These are phyloP conservation scores for Citrullus mucosospermus DNA, from an alignment of 306 rosid genomes.

Conservation along the genomic window DNA sequence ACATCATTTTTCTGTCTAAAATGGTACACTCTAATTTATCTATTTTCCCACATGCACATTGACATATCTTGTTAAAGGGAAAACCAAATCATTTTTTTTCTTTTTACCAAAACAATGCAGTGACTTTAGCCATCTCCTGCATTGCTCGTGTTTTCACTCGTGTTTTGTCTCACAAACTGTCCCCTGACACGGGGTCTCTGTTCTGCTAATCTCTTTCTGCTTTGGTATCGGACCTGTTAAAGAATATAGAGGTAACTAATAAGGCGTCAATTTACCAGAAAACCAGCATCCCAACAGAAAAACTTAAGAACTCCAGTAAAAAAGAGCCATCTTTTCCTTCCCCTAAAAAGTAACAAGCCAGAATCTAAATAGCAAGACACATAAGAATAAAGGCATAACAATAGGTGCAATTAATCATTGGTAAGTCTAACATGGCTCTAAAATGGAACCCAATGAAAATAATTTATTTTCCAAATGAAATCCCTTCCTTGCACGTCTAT, in stretches of 20 bases:
- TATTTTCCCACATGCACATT: conserved; percentile 1
- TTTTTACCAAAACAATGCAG: neutral
- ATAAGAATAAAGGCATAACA: neutral
- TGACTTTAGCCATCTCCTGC: conserved; percentile 39
- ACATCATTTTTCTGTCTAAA: conserved; percentile 8
- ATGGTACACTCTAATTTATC: conserved; percentile 7
- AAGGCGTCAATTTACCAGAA: neutral
- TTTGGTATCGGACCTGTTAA: conserved; percentile 59
- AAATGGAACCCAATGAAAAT: neutral
- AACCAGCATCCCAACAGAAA: neutral
- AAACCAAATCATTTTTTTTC: neutral
- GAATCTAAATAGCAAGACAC: neutral
- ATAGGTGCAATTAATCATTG: neutral
- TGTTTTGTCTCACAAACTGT: conserved; percentile 51
- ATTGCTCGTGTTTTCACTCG: conserved; percentile 32
- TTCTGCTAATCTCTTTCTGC: conserved; percentile 61
- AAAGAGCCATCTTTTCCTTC: neutral
- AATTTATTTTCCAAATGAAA: neutral
- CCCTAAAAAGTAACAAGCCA: neutral
- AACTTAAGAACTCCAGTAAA: neutral
- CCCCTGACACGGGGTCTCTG: conserved; percentile 61
- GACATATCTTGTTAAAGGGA: neutral
- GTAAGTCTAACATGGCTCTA: neutral
- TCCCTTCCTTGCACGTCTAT: neutral
- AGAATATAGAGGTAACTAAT: neutral